Base-by-base conservation (phyloP, 257 asterid genomes). In the Eucommia ulmoides region DNA sequence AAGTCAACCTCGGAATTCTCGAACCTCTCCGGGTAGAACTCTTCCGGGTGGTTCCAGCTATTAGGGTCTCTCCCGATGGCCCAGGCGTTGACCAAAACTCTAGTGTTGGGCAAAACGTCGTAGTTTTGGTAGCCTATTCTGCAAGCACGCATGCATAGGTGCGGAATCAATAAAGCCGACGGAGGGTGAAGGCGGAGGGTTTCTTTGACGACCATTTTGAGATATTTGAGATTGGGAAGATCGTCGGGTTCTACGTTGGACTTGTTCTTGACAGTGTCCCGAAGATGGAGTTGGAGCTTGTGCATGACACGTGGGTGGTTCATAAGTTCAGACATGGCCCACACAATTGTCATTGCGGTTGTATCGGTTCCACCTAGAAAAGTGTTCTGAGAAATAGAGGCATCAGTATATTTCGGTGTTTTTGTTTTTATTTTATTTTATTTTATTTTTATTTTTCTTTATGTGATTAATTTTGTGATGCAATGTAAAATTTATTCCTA, bases 141-240 rank as follows among this genome's bases (percentile, higher is more conserved):
- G 21, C 69, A 51, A 22, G 18, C 24, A 21, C 16, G 24, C 60
- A n/a, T 54, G 16, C 49, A 15, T 54, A 54, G 56, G 3, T 57
- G 58, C 1, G 71, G 71, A 10, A 59, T 0, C 20, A 54, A 11
- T 7, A 59, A 49, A 1, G 62, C 49, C 6, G 8, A 47, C 2
- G 62, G 51, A 33, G 73, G 65, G 22, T 73, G 80, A 9, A 65
- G 14, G 47, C 80, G 61, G 21, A 72, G 64, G 29, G 67, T 66
- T 66, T 67, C 78, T 18, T 68, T 64, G 17, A 63, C 44, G 11
- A 64, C 49, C 38, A 49, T 55, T 23, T 62, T 65, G 33, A 74
- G 56, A 46, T 62, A 61, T 23, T 55, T 44, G 7, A 3, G 29
- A 24, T 59, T 63, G 14, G 16, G 23, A 20, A 54, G 49, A 53